These are phyloP conservation scores for Nitzschia sp. DNA, from an alignment of 108 stramenopile genomes.

Conservation along the genomic window DNA sequence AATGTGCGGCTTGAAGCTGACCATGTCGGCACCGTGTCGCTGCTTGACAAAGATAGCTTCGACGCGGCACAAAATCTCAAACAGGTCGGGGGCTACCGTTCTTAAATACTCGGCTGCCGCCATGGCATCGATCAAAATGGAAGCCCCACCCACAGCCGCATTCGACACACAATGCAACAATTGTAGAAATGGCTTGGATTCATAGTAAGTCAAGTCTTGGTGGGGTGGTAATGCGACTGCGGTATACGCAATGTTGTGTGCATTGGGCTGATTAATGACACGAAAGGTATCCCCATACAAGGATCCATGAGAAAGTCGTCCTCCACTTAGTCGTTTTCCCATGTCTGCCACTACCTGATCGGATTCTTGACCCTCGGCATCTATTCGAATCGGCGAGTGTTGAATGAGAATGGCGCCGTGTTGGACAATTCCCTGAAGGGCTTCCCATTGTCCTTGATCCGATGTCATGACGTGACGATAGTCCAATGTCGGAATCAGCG, in stretches of 20 bases:
- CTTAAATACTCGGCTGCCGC: slow-evolving; percentile 73
- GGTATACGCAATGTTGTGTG: slow-evolving; percentile 79
- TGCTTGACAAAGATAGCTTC: slow-evolving; percentile 82
- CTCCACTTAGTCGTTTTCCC: slow-evolving; percentile 57
- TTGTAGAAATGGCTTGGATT: slow-evolving; percentile 78
- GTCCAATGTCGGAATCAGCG: slow-evolving; percentile 41
- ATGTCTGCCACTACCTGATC: slow-evolving; percentile 49
- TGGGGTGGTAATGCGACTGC: slow-evolving; percentile 59
- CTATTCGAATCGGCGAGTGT: slow-evolving; percentile 32
- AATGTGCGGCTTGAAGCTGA: slow-evolving; percentile 68
- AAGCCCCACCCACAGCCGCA: slow-evolving; percentile 53
- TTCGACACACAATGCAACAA: slow-evolving; percentile 67
- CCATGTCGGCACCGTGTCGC: slow-evolving; percentile 75
- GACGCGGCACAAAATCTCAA: slow-evolving; percentile 52
- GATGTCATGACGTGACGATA: slow-evolving; percentile 38
- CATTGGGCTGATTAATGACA: slow-evolving; percentile 50
- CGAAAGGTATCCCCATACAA: slow-evolving; percentile 84
- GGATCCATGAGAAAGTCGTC: slow-evolving; percentile 70
- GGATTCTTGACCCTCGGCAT: slow-evolving; percentile 1
- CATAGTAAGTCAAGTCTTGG: slow-evolving; percentile 85
- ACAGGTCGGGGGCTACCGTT: slow-evolving; percentile 56
- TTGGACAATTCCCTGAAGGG: slow-evolving; percentile 46
- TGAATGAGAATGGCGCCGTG: slow-evolving; percentile 65
- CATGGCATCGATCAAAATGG: slow-evolving; percentile 74
- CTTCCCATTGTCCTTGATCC: slow-evolving; percentile 30